Conservation (phyloP, 2,329 filamentous ascomycete species). For the Aquanectria penicillioides region DNA sequence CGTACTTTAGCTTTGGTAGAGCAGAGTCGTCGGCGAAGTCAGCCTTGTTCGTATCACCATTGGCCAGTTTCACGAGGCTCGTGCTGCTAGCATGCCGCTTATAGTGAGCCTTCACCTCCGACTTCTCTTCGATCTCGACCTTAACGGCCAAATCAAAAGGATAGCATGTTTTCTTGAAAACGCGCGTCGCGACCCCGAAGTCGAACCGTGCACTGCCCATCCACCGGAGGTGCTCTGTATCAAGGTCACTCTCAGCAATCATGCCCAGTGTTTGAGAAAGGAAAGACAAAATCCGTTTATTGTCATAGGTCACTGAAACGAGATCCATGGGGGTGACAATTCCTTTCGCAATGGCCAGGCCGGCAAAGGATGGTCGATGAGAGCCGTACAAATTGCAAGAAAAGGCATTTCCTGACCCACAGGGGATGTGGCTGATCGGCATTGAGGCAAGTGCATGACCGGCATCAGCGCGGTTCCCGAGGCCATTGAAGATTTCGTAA, state of each 20-base stretch:
- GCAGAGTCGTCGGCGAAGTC: slow-evolving; percentile 53
- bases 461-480: slow-evolving; percentile 81
- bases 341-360: slow-evolving; percentile 88
- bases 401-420: slow-evolving; percentile 94
- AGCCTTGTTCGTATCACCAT: slow-evolving; percentile 42
- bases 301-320: slow-evolving; percentile 85
- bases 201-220: slow-evolving; percentile 90
- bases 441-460: slow-evolving; percentile 77
- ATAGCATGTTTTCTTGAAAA: slow-evolving; percentile 81
- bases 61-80: slow-evolving; percentile 33
- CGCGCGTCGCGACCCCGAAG: slow-evolving; percentile 80
- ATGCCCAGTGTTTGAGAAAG: slow-evolving; percentile 91
- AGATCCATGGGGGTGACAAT: slow-evolving; percentile 86
- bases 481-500: slow-evolving; percentile 94
- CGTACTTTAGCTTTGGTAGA: slow-evolving; percentile 80
- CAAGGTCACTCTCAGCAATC: slow-evolving; percentile 89
- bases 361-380: slow-evolving; percentile 76
- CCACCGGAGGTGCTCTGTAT: slow-evolving; percentile 91
- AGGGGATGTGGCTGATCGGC: slow-evolving; percentile 87
- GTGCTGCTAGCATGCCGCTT: slow-evolving; percentile 55
- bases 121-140: slow-evolving; percentile 81
- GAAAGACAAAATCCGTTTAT: slow-evolving; percentile 81
- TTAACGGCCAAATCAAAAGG: slow-evolving; percentile 91
- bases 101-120: slow-evolving; percentile 78
- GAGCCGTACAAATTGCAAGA: slow-evolving; percentile 90